phyloP scores from a whole-genome alignment of 768 basidiomycete genomes.

The Suillus weaverae region DNA sequence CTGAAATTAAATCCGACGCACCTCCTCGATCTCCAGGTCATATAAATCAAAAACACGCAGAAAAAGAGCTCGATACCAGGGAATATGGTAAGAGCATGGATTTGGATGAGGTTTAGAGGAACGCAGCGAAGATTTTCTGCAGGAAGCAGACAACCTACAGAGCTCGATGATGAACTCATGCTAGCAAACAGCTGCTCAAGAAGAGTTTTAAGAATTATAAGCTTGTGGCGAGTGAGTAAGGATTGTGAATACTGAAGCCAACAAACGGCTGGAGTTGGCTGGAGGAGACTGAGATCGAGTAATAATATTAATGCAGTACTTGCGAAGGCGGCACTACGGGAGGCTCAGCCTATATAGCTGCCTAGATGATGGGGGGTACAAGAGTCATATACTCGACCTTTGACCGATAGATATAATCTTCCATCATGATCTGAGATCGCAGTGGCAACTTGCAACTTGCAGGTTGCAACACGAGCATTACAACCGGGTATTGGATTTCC shows the following conservation, averaged over 20 bases:
- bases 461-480: background rate
- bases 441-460: background rate
- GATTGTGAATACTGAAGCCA: conserved; percentile 13
- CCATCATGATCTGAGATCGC: background rate
- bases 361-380: conserved; percentile 27
- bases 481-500: background rate
- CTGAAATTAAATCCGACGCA: conserved; percentile 30
- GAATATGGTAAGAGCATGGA: conserved; percentile 57
- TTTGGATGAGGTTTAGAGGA: conserved; percentile 48
- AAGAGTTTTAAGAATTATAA: conserved; percentile 37
- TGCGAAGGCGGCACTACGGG: conserved; percentile 22
- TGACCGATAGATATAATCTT: background rate
- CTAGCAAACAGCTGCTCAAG: conserved; percentile 3
- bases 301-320: conserved; percentile 45
- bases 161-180: conserved; percentile 47
- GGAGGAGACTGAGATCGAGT: conserved; percentile 31
- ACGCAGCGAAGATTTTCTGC: conserved; percentile 72
- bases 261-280: conserved; percentile 23
- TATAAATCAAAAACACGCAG: conserved; percentile 50
- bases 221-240: conserved; percentile 25
- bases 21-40: conserved; percentile 50
- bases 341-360: conserved; percentile 14
- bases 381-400: conserved; percentile 12
- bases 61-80: conserved; percentile 63
- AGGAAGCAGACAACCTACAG: conserved; percentile 62